Evolutionary conservation across 257 asterid genomes (phyloP), one percentile per base, ranked within the genome.

Genomic region (Nemophila menziesii): DNA sequence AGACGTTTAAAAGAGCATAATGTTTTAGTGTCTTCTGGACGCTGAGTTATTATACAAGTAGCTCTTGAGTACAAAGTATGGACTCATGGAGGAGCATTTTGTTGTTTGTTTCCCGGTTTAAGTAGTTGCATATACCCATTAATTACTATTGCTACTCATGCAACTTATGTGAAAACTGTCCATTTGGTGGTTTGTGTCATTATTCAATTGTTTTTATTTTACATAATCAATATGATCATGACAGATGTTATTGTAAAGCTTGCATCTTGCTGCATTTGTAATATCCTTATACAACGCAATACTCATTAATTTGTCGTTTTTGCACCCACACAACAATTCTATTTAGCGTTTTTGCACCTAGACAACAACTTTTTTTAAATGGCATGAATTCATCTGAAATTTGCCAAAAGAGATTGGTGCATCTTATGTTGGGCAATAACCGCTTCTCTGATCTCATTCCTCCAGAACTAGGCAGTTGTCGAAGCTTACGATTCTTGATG

Each of bases 1-100:
- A 79, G 55, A 52, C 92, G 80, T 57, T 68, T 90, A 20, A 81
- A 69, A 66, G 96, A 90, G 68, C 99, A 81, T 58, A 77, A 85
- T 12, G 96, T 90, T 39, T 79, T 90, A 7, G 75, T 73, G 16
- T 85, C 96, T 6, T 78, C 99, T 5, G 92, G 81, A 58, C 72
- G 62, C 63, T 85, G 65, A 54, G 56, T 40, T 18, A 39, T 18
- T 40, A 49, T 33, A 46, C 56, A 36, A 2, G n/a, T 43, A 14
- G 20, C 19, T 16, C 18, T 11, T 21, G 4, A 41, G 51, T 20
- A 40, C 27, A 43, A 46, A 22, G 12, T 42, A 51, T 39, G 55
- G 39, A 37, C 36, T 41, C 39, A 34, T 34, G 63, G 20, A 4
- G 57, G 9, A 44, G 49, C 65, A 46, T 60, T 34, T 51, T n/a